phyloP scores from a whole-genome alignment of 495 filamentous ascomycete genomes.

The Penicillium psychrofluorescens region DNA sequence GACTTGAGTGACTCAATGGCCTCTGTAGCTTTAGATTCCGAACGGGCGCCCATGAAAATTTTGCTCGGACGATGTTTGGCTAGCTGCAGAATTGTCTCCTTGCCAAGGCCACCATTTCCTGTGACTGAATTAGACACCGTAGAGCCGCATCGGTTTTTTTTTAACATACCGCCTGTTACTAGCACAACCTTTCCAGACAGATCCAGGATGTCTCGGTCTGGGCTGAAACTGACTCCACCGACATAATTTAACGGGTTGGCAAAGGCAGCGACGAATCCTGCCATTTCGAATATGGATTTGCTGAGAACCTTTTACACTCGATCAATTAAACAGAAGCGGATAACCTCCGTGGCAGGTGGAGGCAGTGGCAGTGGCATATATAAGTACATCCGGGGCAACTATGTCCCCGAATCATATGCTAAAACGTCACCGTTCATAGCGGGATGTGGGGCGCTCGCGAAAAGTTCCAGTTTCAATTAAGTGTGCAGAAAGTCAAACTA shows the following conservation, averaged over 20 bases:
- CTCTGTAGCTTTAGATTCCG: conserved; percentile 21
- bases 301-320: no score
- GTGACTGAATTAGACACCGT: not conserved
- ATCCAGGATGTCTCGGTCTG: conserved; percentile 44
- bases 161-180: conserved; percentile 48
- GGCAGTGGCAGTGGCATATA: no score
- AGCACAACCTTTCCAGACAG: conserved; percentile 46
- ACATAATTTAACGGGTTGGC: conserved; percentile 20
- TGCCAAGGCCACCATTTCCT: conserved; percentile 54
- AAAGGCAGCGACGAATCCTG: conserved; percentile 12
- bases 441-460: no score
- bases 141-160: not conserved
- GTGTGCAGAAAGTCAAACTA: no score
- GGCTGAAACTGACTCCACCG: conserved; percentile 24
- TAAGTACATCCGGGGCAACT: no score
- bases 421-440: no score
- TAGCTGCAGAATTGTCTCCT: conserved; percentile 44
- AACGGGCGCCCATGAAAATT: conserved; percentile 44
- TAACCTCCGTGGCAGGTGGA: no score
- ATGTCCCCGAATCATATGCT: no score
- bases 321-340: no score
- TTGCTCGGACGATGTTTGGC: conserved; percentile 47
- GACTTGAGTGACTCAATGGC: conserved; percentile 17
- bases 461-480: no score
- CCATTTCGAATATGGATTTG: conserved; percentile 3